Base-by-base conservation (phyloP, 148 eudicot species). In the Suaeda aralocaspica region DNA sequence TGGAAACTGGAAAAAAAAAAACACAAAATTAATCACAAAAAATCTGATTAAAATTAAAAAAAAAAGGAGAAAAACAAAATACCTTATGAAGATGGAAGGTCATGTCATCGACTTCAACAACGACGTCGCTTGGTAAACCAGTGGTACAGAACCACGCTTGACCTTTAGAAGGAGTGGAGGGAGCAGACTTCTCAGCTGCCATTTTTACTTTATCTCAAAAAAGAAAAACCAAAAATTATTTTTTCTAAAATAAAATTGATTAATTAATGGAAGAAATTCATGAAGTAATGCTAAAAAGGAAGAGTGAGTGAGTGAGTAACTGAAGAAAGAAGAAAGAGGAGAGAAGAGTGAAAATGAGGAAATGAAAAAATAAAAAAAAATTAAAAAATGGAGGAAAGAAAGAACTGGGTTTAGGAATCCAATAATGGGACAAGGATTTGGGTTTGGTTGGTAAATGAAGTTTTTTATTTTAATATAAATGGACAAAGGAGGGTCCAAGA, bases 141-240 rank as follows among this genome's bases (percentile, higher is more conserved):
- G 92, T 91, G 59, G 92, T 89, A 71, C 97, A 89, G 70, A 91
- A 91, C 97, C 98, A 92, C 69, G 98, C 96, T 83, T 92, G 96
- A 60, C 93, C 91, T 76, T 84, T 92, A 51, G 89, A 77, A 24
- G 73, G 86, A 10, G 56, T 60, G 59, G 73, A 82, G 15, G 49
- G 19, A 72, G 10, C 57, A 31, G 84, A 65, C 41, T 78, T 89
- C 6, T 82, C 88, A 51, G 82, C 53, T 5, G 87, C 87, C 97
- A 89, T 89, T 74, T 46, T 12, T 11, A 10, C 13, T 25, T 22
- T 31, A 33, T 55, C 41, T 41, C 18, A 45, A 45, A 45, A 45
- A 45, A 45, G n/a, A 45, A 45, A 45, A 45, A 5, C 51, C 51
- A 2, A 16, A 14, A 9, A 14, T 19, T 4, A 1, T 49, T 19